Evolutionary conservation across 2,329 filamentous ascomycete genomes (phyloP).

Genomic region (Sporothrix inflata): DNA sequence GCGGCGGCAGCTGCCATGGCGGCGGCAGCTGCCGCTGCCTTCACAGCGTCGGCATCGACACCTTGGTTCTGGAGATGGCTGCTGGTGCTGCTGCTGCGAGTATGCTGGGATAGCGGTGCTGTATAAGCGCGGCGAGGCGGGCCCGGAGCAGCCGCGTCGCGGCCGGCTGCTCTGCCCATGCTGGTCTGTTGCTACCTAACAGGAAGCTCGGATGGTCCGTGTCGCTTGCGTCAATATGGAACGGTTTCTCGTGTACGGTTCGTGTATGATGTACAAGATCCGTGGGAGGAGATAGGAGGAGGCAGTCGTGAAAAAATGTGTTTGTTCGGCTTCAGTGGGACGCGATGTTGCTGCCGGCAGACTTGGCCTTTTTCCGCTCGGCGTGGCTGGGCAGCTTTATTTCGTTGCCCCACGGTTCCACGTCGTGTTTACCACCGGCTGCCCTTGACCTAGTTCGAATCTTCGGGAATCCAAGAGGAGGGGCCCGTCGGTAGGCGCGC

Average conservation of each 20-base stretch:
- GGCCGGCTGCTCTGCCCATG: conserved; percentile 28
- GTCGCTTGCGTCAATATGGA: neutral
- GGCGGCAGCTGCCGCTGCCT: conserved; percentile 24
- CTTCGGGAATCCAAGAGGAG: conserved; percentile 17
- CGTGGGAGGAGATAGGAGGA: neutral
- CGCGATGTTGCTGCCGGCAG: conserved; percentile 4
- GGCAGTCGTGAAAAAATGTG: neutral
- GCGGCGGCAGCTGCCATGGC: conserved; percentile 31
- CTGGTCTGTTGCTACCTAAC: conserved; percentile 16
- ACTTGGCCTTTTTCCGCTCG: neutral
- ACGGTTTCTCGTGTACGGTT: neutral
- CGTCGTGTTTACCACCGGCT: conserved; percentile 24
- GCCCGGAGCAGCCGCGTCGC: conserved; percentile 23
- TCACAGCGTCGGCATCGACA: conserved; percentile 21
- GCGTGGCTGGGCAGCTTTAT: conserved; percentile 20
- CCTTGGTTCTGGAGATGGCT: conserved; percentile 18
- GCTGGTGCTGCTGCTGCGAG: conserved; percentile 17
- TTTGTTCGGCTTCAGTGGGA: conserved; percentile 16
- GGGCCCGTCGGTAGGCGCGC: conserved; percentile 24
- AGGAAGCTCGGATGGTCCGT: neutral
- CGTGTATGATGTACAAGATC: neutral
- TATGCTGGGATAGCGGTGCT: conserved; percentile 22
- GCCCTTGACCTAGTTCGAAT: conserved; percentile 11
- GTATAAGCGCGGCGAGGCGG: conserved; percentile 30
- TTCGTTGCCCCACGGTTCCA: conserved; percentile 5